Evolutionary conservation across 768 basidiomycete species (phyloP).

Genomic region (Amanita polypyramis): DNA sequence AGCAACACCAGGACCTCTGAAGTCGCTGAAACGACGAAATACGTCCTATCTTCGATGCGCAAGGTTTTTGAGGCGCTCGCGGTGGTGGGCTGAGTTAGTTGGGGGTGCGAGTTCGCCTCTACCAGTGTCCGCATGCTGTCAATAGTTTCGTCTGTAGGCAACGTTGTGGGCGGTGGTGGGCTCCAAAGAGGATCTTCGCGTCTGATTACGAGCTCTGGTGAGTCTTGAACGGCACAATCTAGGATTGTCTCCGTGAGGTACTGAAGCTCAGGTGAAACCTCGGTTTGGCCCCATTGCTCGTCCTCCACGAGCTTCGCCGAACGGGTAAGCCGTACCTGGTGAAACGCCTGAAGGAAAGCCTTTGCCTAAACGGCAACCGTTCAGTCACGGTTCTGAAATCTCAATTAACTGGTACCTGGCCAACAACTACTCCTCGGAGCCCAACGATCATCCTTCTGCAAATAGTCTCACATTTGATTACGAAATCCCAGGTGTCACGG

Average conservation of each 20-base stretch:
- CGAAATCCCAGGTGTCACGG: constrained; percentile 82
- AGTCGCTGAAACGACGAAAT: constrained; percentile 83
- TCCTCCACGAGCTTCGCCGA: constrained; percentile 92
- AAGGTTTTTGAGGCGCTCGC: constrained; percentile 40
- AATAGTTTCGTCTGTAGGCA: neutral
- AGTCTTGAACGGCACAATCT: constrained; percentile 74
- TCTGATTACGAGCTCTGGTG: constrained; percentile 48
- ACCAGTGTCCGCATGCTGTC: neutral
- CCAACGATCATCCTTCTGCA: constrained; percentile 90
- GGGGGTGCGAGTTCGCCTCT: neutral
- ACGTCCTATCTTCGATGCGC: constrained; percentile 74
- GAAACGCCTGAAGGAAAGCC: constrained; percentile 77
- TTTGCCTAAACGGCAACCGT: constrained; percentile 53
- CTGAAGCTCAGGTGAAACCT: constrained; percentile 61
- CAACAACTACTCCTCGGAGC: constrained; percentile 73
- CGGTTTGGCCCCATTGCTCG: constrained; percentile 84
- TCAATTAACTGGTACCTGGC: constrained; percentile 43
- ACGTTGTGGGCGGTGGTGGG: constrained; percentile 6
- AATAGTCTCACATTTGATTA: constrained; percentile 77
- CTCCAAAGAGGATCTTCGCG: constrained; percentile 20
- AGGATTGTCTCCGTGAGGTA: constrained; percentile 63
- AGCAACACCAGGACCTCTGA: constrained; percentile 62
- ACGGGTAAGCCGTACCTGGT: constrained; percentile 65
- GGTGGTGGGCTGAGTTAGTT: neutral
- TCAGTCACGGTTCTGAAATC: constrained; percentile 1